Conservation (phyloP, 345 rosid species). For the Citrus australasica region DNA sequence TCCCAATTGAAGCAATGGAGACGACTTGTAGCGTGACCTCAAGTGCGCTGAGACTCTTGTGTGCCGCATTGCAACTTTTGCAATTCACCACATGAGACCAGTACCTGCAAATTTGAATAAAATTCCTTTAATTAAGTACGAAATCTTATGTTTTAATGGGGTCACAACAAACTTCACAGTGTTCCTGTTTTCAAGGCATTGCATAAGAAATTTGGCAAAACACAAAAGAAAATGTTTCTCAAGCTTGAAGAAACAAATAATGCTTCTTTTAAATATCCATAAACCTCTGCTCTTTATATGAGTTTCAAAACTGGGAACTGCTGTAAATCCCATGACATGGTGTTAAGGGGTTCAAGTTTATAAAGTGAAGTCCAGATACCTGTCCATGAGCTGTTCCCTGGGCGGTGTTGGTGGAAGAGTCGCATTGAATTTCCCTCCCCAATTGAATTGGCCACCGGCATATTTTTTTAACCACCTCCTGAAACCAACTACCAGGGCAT, state of each 20-base stretch:
- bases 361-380: conserved; percentile 14
- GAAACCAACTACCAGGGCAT: conserved; percentile 65
- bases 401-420: conserved; percentile 75
- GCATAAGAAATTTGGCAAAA: neutral
- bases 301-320: neutral
- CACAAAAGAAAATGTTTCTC: neutral
- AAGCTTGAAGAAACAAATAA: neutral
- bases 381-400: conserved; percentile 73
- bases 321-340: neutral
- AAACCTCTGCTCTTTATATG: neutral
- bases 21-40: conserved; percentile 58
- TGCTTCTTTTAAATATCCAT: neutral
- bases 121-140: neutral
- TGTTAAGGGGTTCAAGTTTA: neutral
- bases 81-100: conserved; percentile 88
- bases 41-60: conserved; percentile 50
- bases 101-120: conserved; percentile 40
- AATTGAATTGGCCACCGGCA: conserved; percentile 55
- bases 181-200: neutral
- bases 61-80: conserved; percentile 63
- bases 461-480: conserved; percentile 79
- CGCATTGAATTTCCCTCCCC: conserved; percentile 67
- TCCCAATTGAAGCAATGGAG: conserved; percentile 48
- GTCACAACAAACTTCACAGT: neutral
- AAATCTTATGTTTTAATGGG: no score